Percentiles rank a stretch among this genome's conserved stretches.
These are phyloP conservation scores for Alternaria brassicicola DNA, from an alignment of 2,329 filamentous ascomycete species.

Conservation along the genomic window DNA sequence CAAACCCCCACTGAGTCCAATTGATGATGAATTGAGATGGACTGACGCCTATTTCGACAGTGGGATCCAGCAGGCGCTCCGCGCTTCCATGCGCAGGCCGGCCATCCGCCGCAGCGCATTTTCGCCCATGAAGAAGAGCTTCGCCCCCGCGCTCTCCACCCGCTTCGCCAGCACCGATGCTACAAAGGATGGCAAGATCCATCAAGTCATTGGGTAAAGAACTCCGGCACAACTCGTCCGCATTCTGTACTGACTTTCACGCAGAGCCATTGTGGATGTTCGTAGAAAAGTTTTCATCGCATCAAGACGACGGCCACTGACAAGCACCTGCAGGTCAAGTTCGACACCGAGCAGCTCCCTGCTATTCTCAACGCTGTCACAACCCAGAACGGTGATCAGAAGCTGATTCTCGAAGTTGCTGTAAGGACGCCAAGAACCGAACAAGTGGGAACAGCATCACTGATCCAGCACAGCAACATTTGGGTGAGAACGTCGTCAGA, in stretches of 20 bases:
- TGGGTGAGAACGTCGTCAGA: constrained; percentile 98
- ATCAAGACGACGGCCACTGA: constrained; percentile 42
- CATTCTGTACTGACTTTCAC: constrained; percentile 57
- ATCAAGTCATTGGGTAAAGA: constrained; percentile 64
- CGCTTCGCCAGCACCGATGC: constrained; percentile 67
- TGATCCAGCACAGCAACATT: constrained; percentile 78
- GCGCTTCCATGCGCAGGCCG: constrained; percentile 65
- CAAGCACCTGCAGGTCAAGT: constrained; percentile 78
- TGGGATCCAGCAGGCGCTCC: constrained; percentile 70
- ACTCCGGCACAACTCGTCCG: no score
- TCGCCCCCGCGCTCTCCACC: constrained; percentile 64
- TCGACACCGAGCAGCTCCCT: constrained; percentile 90
- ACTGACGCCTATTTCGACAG: constrained; percentile 55
- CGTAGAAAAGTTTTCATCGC: constrained; percentile 47
- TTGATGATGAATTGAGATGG: constrained; percentile 44
- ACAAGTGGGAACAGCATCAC: constrained; percentile 29
- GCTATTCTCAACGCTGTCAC: constrained; percentile 96
- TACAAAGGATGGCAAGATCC: constrained; percentile 66
- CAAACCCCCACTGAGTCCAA: constrained; percentile 33
- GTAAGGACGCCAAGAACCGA: constrained; percentile 63
- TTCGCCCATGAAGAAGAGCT: constrained; percentile 63
- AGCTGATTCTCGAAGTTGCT: constrained; percentile 94
- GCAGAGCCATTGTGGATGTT: constrained; percentile 97
- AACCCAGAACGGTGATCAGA: constrained; percentile 89
- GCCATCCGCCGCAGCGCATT: constrained; percentile 59